Base-by-base conservation (phyloP, 108 stramenopile genomes). In the Cyclotella cryptica region DNA sequence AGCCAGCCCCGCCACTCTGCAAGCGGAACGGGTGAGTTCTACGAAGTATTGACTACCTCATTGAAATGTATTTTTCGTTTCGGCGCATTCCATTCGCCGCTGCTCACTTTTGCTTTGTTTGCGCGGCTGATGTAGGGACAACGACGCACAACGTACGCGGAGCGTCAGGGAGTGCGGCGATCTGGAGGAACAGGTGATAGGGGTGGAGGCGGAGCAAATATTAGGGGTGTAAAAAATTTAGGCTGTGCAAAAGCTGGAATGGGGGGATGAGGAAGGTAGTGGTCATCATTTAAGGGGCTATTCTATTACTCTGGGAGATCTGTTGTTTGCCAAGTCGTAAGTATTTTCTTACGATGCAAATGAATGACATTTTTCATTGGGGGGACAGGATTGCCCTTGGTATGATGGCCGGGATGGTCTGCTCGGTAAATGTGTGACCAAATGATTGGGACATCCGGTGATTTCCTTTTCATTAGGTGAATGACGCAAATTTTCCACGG, bases 221-320 rank as follows among this genome's bases (percentile, higher is more conserved):
- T 82, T 51, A 74, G 74, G 26, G 69, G 74, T 13, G 69, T 75
- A 0, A 75, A 71, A 35, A 57, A 59, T 24, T 82, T 82, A 75
- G 81, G 81, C 21, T 66, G 64, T 71, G 81, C 81, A 17, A 71
- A 68, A 43, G 62, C 69, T 14, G 74, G 67, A 51, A 51, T 63
- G n/a, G 81, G 69, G 5, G 81, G 81, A 54, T 82, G 81, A 82
- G 81, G 81, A 59, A 53, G 81, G 63, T 82, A 82, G 75, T 82
- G 74, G 81, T 70, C 74, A 69, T 80, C 68, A 75, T 82, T 53
- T 22, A 26, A 44, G 17, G 26, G 52, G 71, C 68, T 40, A 28
- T 63, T 58, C 54, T 66, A 45, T 51, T 0, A 45, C 61, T 53
- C 15, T 8, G 46, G 30, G 12, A 42, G 10, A 40, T n/a, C 8